Evolutionary conservation across 2,329 filamentous ascomycete species (phyloP).

Genomic region (Gliomastix tumulicola): DNA sequence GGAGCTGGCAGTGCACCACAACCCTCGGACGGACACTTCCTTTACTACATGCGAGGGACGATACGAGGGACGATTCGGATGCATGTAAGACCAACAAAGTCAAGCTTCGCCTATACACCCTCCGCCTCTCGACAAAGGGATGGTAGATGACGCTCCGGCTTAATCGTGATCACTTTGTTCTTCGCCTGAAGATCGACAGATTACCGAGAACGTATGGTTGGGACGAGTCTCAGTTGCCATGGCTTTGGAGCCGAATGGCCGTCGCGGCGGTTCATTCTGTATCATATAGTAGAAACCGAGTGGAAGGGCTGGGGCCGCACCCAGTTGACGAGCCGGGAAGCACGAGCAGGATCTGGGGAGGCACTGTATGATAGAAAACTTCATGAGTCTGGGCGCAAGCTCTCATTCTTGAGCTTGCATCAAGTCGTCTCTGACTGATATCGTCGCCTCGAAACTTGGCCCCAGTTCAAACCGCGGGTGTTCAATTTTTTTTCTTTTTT

Average conservation of each 20-base stretch:
- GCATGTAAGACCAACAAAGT: constrained; percentile 84
- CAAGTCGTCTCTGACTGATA: too few relatives aligned
- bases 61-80: constrained; percentile 3
- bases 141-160: constrained; percentile 96
- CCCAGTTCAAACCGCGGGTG: neutral
- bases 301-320: too few relatives aligned
- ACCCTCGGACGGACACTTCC: neutral
- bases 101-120: constrained; percentile 89
- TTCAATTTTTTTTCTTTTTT: too few relatives aligned
- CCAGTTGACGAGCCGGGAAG: too few relatives aligned
- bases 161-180: constrained; percentile 85
- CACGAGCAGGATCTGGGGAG: too few relatives aligned
- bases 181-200: constrained; percentile 68
- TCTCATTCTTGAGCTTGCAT: too few relatives aligned
- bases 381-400: too few relatives aligned
- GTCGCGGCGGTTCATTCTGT: constrained; percentile 42
- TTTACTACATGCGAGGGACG: neutral
- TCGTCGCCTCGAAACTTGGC: too few relatives aligned
- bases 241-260: constrained; percentile 40
- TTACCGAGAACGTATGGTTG: constrained; percentile 75
- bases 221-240: constrained; percentile 56
- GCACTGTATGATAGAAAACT: too few relatives aligned
- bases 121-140: constrained; percentile 67
- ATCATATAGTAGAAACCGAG: too few relatives aligned
- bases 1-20: neutral